Conservation (phyloP, 768 basidiomycete genomes). For the Leccinum fibrillosum region DNA sequence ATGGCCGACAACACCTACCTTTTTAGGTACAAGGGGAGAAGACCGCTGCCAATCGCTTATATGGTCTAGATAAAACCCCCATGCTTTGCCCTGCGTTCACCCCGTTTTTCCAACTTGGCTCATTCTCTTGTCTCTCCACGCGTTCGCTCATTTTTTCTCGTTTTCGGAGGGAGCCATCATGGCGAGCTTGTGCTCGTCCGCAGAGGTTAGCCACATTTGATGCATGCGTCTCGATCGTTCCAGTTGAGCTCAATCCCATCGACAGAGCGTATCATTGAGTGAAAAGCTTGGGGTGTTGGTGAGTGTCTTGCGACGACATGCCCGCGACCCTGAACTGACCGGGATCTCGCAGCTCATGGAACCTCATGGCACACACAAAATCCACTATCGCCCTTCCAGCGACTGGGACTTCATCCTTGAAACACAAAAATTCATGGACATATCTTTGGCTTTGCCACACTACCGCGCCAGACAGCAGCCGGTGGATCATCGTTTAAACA, state of each 20-base stretch:
- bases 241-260: constrained; percentile 1
- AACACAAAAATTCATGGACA: constrained; percentile 50
- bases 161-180: constrained; percentile 14
- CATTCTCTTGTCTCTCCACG: not conserved
- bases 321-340: not conserved
- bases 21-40: constrained; percentile 28
- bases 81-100: not conserved
- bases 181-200: constrained; percentile 25
- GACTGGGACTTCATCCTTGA: constrained; percentile 70
- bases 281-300: constrained; percentile 20
- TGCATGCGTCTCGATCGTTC: not conserved
- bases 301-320: not conserved
- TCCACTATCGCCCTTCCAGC: constrained; percentile 58
- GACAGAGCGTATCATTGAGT: constrained; percentile 23
- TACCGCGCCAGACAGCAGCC: constrained; percentile 77
- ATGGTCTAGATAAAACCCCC: constrained; percentile 13
- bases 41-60: constrained; percentile 10
- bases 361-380: constrained; percentile 52
- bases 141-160: not conserved
- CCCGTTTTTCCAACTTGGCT: constrained; percentile 6
- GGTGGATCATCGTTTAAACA: constrained; percentile 64
- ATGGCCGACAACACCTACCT: constrained; percentile 30
- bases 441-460: constrained; percentile 71
- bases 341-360: constrained; percentile 23
- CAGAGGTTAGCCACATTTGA: constrained; percentile 24